Percentiles rank a stretch among this genome's conserved stretches.
Evolutionary conservation across 1,284 basidiomycete species (phyloP).

Genomic region (Earliella scabrosa): DNA sequence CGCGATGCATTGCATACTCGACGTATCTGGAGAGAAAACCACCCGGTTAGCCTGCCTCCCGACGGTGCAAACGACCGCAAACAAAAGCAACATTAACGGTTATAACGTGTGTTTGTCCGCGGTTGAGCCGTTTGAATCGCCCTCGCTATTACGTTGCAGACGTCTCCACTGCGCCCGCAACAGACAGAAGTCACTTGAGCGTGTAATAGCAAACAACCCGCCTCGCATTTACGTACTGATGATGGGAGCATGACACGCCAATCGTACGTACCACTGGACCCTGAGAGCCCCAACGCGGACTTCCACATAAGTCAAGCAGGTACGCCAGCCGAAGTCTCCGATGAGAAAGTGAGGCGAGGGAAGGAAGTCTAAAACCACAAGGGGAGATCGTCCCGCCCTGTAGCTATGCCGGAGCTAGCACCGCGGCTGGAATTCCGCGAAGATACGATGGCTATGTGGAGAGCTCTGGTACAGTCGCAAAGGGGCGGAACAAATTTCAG

Average conservation of each 20-base stretch:
- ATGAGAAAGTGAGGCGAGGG: neutral
- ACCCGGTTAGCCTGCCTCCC: slow-evolving; percentile 13
- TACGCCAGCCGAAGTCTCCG: slow-evolving; percentile 20
- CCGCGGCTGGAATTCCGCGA: neutral
- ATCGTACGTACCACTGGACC: slow-evolving; percentile 17
- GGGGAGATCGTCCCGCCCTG: neutral
- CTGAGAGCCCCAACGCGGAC: slow-evolving; percentile 12
- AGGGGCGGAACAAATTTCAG: neutral
- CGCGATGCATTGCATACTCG: slow-evolving; percentile 93
- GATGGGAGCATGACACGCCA: slow-evolving; percentile 21
- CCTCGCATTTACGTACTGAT: slow-evolving; percentile 23
- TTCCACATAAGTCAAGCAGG: slow-evolving; percentile 23
- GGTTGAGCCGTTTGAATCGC: slow-evolving; percentile 14
- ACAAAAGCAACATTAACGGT: slow-evolving; percentile 1
- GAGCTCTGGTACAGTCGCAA: neutral
- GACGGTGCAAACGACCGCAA: slow-evolving; percentile 5
- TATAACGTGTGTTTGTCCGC: slow-evolving; percentile 12
- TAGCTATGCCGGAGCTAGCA: neutral
- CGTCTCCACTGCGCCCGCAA: slow-evolving; percentile 16
- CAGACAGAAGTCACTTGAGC: slow-evolving; percentile 5
- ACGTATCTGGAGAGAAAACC: slow-evolving; percentile 72
- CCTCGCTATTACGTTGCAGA: slow-evolving; percentile 11
- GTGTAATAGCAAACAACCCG: slow-evolving; percentile 8
- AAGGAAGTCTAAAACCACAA: neutral
- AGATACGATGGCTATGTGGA: neutral